Evolutionary conservation across 2,329 filamentous ascomycete species (phyloP), one percentile per base, ranked within the genome.

Genomic region (Orbilia brochopaga): DNA sequence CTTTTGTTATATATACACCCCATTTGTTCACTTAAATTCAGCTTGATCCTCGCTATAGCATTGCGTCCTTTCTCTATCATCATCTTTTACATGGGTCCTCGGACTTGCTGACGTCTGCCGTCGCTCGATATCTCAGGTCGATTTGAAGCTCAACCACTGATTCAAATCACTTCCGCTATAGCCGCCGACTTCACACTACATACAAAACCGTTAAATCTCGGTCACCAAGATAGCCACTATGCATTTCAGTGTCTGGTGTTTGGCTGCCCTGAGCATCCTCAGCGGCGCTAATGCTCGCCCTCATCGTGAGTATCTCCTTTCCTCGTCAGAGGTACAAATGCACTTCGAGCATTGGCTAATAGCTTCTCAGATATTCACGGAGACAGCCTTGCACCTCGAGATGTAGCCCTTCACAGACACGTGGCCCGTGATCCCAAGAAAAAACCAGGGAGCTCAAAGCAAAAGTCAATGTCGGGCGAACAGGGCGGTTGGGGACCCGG

Each of bases 401-500:
- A 48, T 48, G 44, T 23, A 19, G 44, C 44, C 4, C 17, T 21
- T 4, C 44, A 48, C 44, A 48, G 11, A 11, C 44, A 48, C 11
- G 44, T 48, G 17, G 17, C 17, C 44, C 44, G 66, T 27, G 37
- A 50, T 40, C 42, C 40, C 42, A 56, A 37, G 27, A 52, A 30
- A n/a, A 21, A n/a, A n/a, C n/a, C n/a, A n/a, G n/a, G n/a, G n/a
- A n/a, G n/a, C n/a, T n/a, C n/a, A n/a, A n/a, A 51, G 13, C 27
- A 32, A 13, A 37, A 37, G 40, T 50, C 67, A 55, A 40, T 64
- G 7, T 30, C 24, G 2, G 37, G 37, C 15, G 48, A 27, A 56
- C 46, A 7, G 60, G 61, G 5, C 5, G 23, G 17, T 11, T 35
- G 23, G 19, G 67, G 67, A 37, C 55, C 35, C 4, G 85, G 85